Conservation (phyloP, 2,329 filamentous ascomycete species). For the Ustulina deusta region DNA sequence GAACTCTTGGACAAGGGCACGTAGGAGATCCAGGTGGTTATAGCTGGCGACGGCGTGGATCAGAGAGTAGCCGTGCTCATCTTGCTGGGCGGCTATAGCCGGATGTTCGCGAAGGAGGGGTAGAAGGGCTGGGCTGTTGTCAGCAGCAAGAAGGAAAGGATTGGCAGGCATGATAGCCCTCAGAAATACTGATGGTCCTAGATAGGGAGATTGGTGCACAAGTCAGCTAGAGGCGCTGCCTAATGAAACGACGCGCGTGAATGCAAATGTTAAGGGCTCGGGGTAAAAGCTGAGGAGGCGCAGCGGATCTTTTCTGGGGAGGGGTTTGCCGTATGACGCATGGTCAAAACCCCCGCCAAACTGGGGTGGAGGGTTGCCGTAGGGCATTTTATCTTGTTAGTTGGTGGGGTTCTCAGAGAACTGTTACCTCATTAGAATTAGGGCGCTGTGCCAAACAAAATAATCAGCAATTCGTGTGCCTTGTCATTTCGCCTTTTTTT, state of each 20-base stretch:
- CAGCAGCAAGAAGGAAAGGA: constrained; percentile 81
- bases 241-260: background rate
- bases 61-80: constrained; percentile 93
- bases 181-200: background rate
- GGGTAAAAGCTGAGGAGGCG: background rate
- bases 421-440: constrained; percentile 10
- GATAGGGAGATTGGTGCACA: background rate
- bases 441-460: background rate
- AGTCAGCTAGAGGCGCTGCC: background rate
- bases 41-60: constrained; percentile 95
- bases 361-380: background rate
- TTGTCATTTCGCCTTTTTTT: background rate
- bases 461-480: background rate
- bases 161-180: constrained; percentile 62
- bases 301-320: constrained; percentile 19
- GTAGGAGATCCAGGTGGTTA: constrained; percentile 84
- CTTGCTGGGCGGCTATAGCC: constrained; percentile 81
- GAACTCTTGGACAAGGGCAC: constrained; percentile 79
- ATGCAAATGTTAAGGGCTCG: background rate
- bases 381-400: constrained; percentile 8
- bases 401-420: background rate
- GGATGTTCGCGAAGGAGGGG: constrained; percentile 79
- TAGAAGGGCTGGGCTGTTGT: constrained; percentile 80
- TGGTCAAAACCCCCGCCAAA: constrained; percentile 28
- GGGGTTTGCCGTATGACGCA: constrained; percentile 43